Evolutionary conservation across 1,284 basidiomycete species (phyloP).

Genomic region (Exobasidium cylindrosporum): DNA sequence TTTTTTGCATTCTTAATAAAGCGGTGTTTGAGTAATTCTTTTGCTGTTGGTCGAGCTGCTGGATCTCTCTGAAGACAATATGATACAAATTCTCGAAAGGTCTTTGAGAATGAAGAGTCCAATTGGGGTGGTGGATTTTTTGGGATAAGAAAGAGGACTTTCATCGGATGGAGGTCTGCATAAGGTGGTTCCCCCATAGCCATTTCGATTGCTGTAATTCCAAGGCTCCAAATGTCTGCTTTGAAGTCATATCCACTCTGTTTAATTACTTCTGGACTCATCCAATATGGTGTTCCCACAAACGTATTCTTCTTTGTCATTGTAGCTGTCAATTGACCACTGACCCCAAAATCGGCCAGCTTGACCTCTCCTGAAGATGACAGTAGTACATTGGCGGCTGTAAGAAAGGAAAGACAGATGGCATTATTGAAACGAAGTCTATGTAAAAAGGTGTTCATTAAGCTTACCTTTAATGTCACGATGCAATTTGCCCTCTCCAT

Average conservation of each 20-base stretch:
- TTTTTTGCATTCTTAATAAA: conserved; percentile 93
- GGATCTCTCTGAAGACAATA: conserved; percentile 92
- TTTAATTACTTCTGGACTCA: conserved; percentile 99
- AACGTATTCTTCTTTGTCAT: conserved; percentile 95
- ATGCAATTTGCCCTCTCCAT: conserved; percentile 92
- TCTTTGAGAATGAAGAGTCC: conserved; percentile 81
- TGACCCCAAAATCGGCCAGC: conserved; percentile 96
- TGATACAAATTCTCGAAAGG: conserved; percentile 89
- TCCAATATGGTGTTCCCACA: conserved; percentile 73
- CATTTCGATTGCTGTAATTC: conserved; percentile 92
- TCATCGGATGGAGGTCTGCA: conserved; percentile 97
- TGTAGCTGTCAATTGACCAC: conserved; percentile 88
- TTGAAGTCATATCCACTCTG: conserved; percentile 99
- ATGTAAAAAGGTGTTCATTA: not conserved
- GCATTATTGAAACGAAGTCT: not conserved
- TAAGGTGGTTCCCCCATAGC: conserved; percentile 97
- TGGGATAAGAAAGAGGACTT: conserved; percentile 92
- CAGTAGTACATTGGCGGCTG: conserved; percentile 90
- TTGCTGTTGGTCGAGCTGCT: conserved; percentile 84
- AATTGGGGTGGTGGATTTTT: conserved; percentile 91
- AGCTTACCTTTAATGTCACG: conserved; percentile 89
- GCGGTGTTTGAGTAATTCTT: conserved; percentile 90
- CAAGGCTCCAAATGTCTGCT: conserved; percentile 72
- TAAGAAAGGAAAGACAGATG: not conserved
- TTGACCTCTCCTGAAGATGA: conserved; percentile 95